Evolutionary conservation across 371 early-diverging fungal genomes (phyloP).

Genomic region (Umbelopsis sp.): DNA sequence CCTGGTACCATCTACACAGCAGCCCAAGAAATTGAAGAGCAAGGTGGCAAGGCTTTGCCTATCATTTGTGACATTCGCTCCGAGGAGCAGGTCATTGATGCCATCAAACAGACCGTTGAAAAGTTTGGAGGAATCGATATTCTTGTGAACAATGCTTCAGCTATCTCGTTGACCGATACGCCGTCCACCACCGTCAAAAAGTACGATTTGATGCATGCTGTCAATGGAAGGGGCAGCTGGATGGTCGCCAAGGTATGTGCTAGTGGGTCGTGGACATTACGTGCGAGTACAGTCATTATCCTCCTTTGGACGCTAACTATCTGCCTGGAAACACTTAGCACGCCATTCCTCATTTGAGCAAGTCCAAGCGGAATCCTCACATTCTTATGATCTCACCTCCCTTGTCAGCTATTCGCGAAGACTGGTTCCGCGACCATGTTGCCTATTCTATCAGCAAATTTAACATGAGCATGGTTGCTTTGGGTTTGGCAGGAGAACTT

Average conservation of each 20-base stretch:
- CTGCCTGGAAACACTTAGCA: conserved; percentile 21
- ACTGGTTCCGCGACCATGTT: conserved; percentile 72
- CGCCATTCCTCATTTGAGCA: conserved; percentile 66
- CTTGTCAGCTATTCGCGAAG: conserved; percentile 47
- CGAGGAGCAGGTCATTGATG: conserved; percentile 71
- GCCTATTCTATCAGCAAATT: conserved; percentile 80
- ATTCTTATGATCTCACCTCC: conserved; percentile 80
- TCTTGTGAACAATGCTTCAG: conserved; percentile 78
- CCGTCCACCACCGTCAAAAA: conserved; percentile 65
- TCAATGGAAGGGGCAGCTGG: conserved; percentile 86
- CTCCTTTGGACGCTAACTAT: too few relatives aligned
- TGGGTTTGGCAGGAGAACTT: conserved; percentile 78
- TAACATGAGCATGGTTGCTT: conserved; percentile 74
- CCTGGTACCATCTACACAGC: conserved; percentile 82
- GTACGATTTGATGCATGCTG: conserved; percentile 80
- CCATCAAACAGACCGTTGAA: conserved; percentile 65
- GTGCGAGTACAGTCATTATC: too few relatives aligned
- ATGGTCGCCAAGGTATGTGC: conserved; percentile 63
- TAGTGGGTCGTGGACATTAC: neutral
- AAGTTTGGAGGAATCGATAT: conserved; percentile 81
- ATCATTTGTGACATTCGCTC: conserved; percentile 81
- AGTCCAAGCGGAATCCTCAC: conserved; percentile 67
- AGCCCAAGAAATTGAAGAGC: conserved; percentile 71
- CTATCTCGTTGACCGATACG: conserved; percentile 73
- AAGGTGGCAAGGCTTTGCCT: conserved; percentile 78